Conservation (phyloP, 495 filamentous ascomycete genomes). For the Haplographium delicatum region DNA sequence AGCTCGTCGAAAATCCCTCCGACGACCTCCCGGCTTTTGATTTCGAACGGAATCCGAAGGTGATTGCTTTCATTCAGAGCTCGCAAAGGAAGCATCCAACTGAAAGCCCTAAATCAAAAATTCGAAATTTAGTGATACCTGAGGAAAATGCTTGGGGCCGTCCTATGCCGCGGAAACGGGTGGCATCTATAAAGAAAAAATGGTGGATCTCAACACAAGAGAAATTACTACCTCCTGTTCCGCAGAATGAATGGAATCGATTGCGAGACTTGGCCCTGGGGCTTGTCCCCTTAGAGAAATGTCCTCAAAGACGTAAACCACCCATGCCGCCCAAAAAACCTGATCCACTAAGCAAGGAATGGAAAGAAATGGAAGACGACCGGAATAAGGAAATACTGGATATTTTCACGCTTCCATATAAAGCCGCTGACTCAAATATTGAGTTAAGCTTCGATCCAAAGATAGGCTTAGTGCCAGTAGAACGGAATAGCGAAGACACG, state of each 20-base stretch:
- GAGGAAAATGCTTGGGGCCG: slow-evolving; percentile 58
- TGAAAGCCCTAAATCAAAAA: slow-evolving; percentile 3
- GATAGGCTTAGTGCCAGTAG: not conserved
- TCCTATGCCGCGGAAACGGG: slow-evolving; percentile 46
- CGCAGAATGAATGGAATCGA: slow-evolving; percentile 55
- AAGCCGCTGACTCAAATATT: not conserved
- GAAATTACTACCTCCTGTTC: slow-evolving; percentile 66
- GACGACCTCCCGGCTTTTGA: not conserved
- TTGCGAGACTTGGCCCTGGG: slow-evolving; percentile 54
- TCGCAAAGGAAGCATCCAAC: slow-evolving; percentile 22
- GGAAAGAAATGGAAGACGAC: not conserved
- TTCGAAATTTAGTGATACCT: slow-evolving; percentile 47
- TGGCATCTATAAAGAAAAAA: slow-evolving; percentile 50
- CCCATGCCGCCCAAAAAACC: too few species aligned
- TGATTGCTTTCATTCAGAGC: slow-evolving; percentile 25
- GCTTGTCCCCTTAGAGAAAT: not conserved
- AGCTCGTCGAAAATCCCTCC: slow-evolving; percentile 4
- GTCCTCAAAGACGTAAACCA: slow-evolving; percentile 4
- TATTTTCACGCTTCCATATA: not conserved
- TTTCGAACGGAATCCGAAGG: slow-evolving; percentile 8
- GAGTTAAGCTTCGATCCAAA: not conserved
- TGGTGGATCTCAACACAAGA: slow-evolving; percentile 54
- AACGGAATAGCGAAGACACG: not conserved
- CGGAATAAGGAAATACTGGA: not conserved
- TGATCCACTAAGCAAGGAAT: too few species aligned